Percentiles rank a stretch among this genome's conserved stretches.
Evolutionary conservation across 2,329 filamentous ascomycete genomes (phyloP).

Genomic region (Nemania sp.): DNA sequence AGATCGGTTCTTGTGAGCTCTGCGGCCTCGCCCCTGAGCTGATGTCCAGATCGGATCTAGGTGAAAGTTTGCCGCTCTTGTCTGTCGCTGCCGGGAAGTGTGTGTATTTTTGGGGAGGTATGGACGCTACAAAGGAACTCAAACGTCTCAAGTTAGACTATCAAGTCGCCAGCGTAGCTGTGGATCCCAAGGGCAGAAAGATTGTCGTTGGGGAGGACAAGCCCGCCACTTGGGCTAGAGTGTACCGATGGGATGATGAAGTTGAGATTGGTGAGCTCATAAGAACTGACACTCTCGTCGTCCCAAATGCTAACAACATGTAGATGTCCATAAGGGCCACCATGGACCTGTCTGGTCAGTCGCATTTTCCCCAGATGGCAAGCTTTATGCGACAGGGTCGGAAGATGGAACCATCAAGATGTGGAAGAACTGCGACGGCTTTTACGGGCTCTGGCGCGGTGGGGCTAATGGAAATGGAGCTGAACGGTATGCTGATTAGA

Average conservation of each 20-base stretch:
- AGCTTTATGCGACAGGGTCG: conserved; percentile 94
- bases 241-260: conserved; percentile 89
- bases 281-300: not conserved
- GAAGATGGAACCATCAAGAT: conserved; percentile 98
- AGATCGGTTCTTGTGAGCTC: conserved; percentile 93
- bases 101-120: conserved; percentile 90
- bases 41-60: conserved; percentile 71
- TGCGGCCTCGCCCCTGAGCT: conserved; percentile 73
- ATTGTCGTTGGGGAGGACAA: conserved; percentile 87
- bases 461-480: conserved; percentile 51
- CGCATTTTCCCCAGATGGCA: conserved; percentile 93
- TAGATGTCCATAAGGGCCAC: conserved; percentile 94
- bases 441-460: conserved; percentile 73
- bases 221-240: conserved; percentile 96
- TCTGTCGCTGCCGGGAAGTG: conserved; percentile 94
- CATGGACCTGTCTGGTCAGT: conserved; percentile 98
- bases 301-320: conserved; percentile 37
- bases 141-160: conserved; percentile 85
- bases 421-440: conserved; percentile 77
- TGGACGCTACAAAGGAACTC: conserved; percentile 74
- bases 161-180: conserved; percentile 88
- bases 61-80: conserved; percentile 77
- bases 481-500: conserved; percentile 56
- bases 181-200: conserved; percentile 84
- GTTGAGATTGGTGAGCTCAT: conserved; percentile 75